Evolutionary conservation across 2,329 filamentous ascomycete genomes (phyloP).

Genomic region (Aureobasidium sp.): DNA sequence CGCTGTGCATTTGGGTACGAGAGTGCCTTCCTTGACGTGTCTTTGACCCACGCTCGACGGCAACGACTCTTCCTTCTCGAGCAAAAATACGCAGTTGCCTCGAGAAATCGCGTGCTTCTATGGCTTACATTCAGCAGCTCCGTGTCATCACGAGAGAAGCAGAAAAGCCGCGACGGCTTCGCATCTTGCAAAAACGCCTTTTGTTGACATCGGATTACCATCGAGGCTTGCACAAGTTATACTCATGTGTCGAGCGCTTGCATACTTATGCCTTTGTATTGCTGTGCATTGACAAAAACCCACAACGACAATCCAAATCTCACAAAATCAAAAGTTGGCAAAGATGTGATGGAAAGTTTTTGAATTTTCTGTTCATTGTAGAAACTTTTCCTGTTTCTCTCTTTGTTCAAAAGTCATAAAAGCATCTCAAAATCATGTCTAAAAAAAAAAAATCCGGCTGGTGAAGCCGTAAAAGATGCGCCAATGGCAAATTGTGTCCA

Average conservation of each 20-base stretch:
- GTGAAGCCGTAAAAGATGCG: neutral
- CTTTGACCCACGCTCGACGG: no score
- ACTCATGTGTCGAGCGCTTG: neutral
- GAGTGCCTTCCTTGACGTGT: no score
- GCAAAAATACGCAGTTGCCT: no score
- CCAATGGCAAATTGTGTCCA: neutral
- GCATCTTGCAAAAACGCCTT: neutral
- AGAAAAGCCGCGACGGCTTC: neutral
- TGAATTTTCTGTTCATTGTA: neutral
- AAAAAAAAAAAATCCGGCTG: neutral
- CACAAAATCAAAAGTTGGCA: neutral
- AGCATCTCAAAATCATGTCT: constrained; percentile 5
- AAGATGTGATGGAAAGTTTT: neutral
- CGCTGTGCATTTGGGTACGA: no score
- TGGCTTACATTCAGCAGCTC: neutral
- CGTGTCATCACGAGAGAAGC: neutral
- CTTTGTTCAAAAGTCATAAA: neutral
- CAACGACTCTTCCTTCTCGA: no score
- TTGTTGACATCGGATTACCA: neutral
- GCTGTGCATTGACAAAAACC: neutral
- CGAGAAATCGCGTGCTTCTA: no score
- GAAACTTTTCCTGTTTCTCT: neutral
- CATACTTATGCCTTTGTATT: neutral
- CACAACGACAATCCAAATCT: neutral
- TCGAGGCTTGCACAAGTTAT: neutral